phyloP scores from a whole-genome alignment of 768 basidiomycete species.

The Leucosporidium creatinivorum region DNA sequence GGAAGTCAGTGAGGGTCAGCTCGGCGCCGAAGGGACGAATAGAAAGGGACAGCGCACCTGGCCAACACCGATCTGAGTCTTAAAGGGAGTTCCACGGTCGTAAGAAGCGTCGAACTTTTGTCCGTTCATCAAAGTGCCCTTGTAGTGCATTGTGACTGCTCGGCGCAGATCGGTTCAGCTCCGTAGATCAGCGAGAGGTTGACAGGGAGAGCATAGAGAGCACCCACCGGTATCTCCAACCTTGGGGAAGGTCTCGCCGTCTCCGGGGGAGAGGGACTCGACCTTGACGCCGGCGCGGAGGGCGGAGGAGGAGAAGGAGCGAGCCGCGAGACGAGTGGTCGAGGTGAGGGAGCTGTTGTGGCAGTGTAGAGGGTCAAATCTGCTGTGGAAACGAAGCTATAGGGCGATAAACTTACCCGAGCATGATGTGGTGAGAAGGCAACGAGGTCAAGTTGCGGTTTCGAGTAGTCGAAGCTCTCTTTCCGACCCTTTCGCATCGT shows the following conservation, averaged over 20 bases:
- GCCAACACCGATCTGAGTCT: constrained; percentile 45
- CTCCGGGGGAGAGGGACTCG: constrained; percentile 54
- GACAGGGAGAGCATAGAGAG: neutral
- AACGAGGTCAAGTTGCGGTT: no score
- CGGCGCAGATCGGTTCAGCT: constrained; percentile 48
- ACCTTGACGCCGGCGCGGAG: constrained; percentile 49
- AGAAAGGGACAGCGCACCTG: neutral
- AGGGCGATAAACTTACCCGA: no score
- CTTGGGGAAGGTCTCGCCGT: constrained; percentile 59
- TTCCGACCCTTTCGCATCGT: no score
- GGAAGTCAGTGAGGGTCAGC: no score
- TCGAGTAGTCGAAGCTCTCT: no score
- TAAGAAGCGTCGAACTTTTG: constrained; percentile 51
- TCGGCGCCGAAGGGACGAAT: constrained; percentile 46
- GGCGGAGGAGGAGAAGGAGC: constrained; percentile 38
- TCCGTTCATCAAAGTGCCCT: constrained; percentile 56
- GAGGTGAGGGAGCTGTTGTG: neutral
- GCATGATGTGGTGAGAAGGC: no score
- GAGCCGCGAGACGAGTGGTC: neutral
- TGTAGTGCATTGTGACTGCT: constrained; percentile 58
- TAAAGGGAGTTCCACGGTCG: constrained; percentile 55
- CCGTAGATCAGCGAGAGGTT: neutral
- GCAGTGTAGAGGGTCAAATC: neutral
- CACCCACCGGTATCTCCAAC: constrained; percentile 46
- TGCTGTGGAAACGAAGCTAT: no score